phyloP scores from a whole-genome alignment of 495 filamentous ascomycete genomes.

The Aspergillus carlsbadensis region DNA sequence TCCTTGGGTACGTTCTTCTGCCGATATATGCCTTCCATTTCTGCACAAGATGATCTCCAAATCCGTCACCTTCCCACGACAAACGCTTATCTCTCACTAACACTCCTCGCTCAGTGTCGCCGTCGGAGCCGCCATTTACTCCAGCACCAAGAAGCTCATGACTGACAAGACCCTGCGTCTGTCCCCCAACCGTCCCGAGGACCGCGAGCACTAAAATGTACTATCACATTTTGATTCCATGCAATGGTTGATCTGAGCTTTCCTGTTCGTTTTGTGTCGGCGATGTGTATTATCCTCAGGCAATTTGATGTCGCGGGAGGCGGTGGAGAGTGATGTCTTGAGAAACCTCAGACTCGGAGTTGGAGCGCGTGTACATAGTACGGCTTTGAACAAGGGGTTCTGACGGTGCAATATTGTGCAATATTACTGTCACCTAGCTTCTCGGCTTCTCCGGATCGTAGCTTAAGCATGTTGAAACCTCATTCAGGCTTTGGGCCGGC shows the following conservation, averaged over 20 bases:
- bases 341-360: conserved; percentile 29
- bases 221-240: conserved; percentile 37
- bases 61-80: not conserved
- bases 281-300: conserved; percentile 38
- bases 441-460: conserved; percentile 13
- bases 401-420: conserved; percentile 30
- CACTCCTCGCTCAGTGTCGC: conserved; percentile 52
- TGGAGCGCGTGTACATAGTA: conserved; percentile 42
- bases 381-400: conserved; percentile 33
- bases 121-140: conserved; percentile 73
- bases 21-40: conserved; percentile 11
- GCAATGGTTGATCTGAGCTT: conserved; percentile 28
- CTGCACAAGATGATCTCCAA: conserved; percentile 18
- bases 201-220: conserved; percentile 48
- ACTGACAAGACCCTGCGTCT: conserved; percentile 92
- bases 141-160: conserved; percentile 73
- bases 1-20: conserved; percentile 63
- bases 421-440: conserved; percentile 33
- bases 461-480: conserved; percentile 22
- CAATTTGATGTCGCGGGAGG: conserved; percentile 26
- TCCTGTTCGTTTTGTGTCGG: conserved; percentile 28
- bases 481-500: conserved; percentile 84
- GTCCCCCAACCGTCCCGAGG: conserved; percentile 48
- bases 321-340: conserved; percentile 13
- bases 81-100: conserved; percentile 22